Percentiles rank a stretch among this genome's conserved stretches.
Evolutionary conservation across 2,329 filamentous ascomycete species (phyloP).

Genomic region (Xylariaceae sp.): DNA sequence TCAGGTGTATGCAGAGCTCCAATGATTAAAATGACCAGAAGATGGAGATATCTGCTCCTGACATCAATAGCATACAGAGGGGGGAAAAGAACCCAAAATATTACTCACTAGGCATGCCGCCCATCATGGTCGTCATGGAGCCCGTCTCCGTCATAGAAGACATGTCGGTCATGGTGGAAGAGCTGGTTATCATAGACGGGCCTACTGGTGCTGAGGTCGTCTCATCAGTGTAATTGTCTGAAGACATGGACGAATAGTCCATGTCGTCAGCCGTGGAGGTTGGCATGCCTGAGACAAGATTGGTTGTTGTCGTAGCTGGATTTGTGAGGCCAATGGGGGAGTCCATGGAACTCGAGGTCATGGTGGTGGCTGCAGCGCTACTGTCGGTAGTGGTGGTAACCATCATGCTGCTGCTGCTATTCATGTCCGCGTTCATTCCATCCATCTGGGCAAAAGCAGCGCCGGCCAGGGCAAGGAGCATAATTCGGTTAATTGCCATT

Average conservation of each 20-base stretch:
- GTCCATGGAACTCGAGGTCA: conserved; percentile 4
- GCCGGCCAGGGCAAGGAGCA: conserved; percentile 32
- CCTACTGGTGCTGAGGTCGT: neutral
- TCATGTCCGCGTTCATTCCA: conserved; percentile 22
- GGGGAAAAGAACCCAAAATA: too few relatives aligned
- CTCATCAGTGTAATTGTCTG: neutral
- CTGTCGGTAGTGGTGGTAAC: neutral
- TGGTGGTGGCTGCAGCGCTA: neutral
- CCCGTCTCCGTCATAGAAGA: conserved; percentile 10
- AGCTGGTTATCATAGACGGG: neutral
- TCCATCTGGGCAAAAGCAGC: conserved; percentile 33
- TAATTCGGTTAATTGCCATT: conserved; percentile 34
- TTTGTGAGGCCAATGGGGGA: conserved; percentile 13
- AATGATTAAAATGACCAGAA: too few relatives aligned
- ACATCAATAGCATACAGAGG: too few relatives aligned
- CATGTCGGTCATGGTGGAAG: conserved; percentile 9
- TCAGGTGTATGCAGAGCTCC: too few relatives aligned
- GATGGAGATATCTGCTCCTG: too few relatives aligned
- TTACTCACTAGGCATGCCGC: neutral
- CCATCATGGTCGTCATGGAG: conserved; percentile 13
- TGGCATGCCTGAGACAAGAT: neutral
- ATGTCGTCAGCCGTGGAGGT: neutral
- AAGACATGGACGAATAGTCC: neutral
- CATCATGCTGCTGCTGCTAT: conserved; percentile 4
- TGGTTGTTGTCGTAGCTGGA: conserved; percentile 6